A percentile compares a stretch with the other conserved stretches of the same genome.
Evolutionary conservation across 768 basidiomycete species (phyloP).

Genomic region (Rhodotorula kratochvilovae): DNA sequence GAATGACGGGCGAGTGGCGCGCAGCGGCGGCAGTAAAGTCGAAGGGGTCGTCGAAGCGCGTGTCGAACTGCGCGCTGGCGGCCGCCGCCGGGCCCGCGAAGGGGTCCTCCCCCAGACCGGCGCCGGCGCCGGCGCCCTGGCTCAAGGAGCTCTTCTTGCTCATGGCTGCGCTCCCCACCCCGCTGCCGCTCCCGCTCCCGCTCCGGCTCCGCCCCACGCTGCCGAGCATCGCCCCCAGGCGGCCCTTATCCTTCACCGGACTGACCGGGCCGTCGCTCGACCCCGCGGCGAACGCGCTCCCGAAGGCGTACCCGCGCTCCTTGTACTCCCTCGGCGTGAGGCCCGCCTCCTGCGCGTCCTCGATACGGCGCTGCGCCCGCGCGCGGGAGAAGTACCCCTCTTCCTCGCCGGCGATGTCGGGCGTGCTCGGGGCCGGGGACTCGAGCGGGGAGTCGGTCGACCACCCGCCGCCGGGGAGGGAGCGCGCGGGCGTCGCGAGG

Average conservation of each 20-base stretch:
- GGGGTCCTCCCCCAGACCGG: neutral
- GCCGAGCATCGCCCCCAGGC: neutral
- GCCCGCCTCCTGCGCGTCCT: neutral
- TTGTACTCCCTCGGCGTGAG: slow-evolving; percentile 6
- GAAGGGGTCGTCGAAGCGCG: neutral
- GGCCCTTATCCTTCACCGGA: neutral
- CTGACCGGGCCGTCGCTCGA: neutral
- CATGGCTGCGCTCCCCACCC: neutral
- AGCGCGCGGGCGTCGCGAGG: slow-evolving; percentile 51
- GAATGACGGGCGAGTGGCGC: neutral
- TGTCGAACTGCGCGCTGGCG: slow-evolving; percentile 8
- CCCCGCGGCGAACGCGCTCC: slow-evolving; percentile 7
- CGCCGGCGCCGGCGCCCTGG: no score
- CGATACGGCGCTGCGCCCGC: neutral
- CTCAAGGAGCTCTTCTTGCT: neutral
- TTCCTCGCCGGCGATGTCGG: slow-evolving; percentile 22
- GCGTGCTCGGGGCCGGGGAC: slow-evolving; percentile 45
- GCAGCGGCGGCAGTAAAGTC: neutral
- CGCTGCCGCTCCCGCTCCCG: neutral
- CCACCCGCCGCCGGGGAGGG: slow-evolving; percentile 9
- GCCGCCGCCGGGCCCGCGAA: neutral
- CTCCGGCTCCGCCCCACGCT: neutral
- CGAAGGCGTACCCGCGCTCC: slow-evolving; percentile 32
- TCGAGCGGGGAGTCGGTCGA: neutral
- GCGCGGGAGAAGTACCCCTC: slow-evolving; percentile 4